Base-by-base conservation (phyloP, 352 stramenopile genomes). In the Phytophthora kernoviae region DNA sequence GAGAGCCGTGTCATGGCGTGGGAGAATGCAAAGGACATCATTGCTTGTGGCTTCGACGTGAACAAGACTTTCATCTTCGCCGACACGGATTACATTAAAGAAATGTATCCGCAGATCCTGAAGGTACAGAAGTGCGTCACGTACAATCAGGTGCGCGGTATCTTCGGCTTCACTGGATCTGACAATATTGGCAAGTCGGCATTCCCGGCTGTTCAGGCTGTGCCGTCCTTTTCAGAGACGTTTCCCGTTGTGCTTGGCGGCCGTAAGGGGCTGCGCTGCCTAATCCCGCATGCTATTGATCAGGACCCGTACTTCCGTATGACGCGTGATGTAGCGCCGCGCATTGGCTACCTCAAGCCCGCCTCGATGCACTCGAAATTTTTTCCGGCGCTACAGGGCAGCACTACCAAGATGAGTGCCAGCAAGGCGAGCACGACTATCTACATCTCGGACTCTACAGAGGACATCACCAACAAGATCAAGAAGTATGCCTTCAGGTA, bases 1-100 rank as follows among this genome's bases (percentile, higher is more conserved):
- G 83, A 97, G 64, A 93, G 82, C 59, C 84, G 96, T 45, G 62
- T 86, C 26, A 94, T 99, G 72, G 98, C 97, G 47, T 96, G 94
- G 58, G 96, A 99, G 73, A 99, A 99, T 84, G 96, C 97, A 43
- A 99, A 99, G 68, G 98, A 99, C 79, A 99, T 99, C 69, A 99
- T 99, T 63, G 98, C 98, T 1, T 99, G 97, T 68, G 94, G 93
- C 37, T 98, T 98, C 58, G 88, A 98, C 69, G 73, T 89, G 36
- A 96, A 98, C 39, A 99, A 99, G 73, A 99, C 98, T 6, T 99
- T 99, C 73, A 98, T 99, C 51, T 99, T 99, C 71, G 96, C 89
- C 30, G 96, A 99, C 82, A 92, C 99, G 5, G 96, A 99, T 57
- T 99, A 99, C 78, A 98, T 99, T 54, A 78, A 90, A 73, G 83